phyloP scores from a whole-genome alignment of 1,139 yeast species.

The Pichia sorboxylosa region DNA sequence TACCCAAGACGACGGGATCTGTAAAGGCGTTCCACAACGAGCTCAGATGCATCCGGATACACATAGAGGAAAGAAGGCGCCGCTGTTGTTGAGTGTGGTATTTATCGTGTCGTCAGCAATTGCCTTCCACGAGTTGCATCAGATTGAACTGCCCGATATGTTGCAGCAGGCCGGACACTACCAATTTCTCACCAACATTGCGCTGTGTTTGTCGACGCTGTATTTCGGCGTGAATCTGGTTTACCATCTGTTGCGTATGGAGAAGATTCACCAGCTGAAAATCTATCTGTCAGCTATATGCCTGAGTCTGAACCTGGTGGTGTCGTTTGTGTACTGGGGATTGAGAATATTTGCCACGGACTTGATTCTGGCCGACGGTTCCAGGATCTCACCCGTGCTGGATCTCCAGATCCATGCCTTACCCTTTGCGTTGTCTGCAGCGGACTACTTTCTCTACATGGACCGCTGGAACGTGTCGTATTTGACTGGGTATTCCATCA shows the following conservation, averaged over 20 bases:
- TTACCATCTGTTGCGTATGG: slow-evolving; percentile 27
- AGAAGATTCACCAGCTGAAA: slow-evolving; percentile 24
- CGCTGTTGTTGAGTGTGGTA: background rate
- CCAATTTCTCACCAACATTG: slow-evolving; percentile 58
- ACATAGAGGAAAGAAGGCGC: background rate
- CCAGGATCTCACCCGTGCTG: slow-evolving; percentile 32
- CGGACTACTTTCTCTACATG: slow-evolving; percentile 48
- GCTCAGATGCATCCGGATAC: too few species aligned
- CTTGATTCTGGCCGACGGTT: slow-evolving; percentile 29
- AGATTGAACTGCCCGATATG: slow-evolving; percentile 33
- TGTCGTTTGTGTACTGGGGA: slow-evolving; percentile 57
- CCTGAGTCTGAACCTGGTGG: slow-evolving; percentile 46
- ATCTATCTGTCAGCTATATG: slow-evolving; percentile 39
- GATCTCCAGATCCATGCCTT: slow-evolving; percentile 50
- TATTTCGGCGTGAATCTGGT: slow-evolving; percentile 33
- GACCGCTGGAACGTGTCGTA: slow-evolving; percentile 33
- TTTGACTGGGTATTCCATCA: slow-evolving; percentile 30
- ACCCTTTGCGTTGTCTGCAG: slow-evolving; percentile 40
- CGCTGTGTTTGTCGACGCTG: slow-evolving; percentile 36
- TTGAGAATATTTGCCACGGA: slow-evolving; percentile 39
- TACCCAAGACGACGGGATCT: too few species aligned
- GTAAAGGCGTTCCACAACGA: too few species aligned
- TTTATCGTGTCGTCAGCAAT: slow-evolving; percentile 3
- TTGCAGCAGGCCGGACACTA: slow-evolving; percentile 47
- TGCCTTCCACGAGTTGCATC: slow-evolving; percentile 12